These are phyloP conservation scores for Pythium aristosporum DNA, from an alignment of 352 stramenopile genomes.

Conservation along the genomic window DNA sequence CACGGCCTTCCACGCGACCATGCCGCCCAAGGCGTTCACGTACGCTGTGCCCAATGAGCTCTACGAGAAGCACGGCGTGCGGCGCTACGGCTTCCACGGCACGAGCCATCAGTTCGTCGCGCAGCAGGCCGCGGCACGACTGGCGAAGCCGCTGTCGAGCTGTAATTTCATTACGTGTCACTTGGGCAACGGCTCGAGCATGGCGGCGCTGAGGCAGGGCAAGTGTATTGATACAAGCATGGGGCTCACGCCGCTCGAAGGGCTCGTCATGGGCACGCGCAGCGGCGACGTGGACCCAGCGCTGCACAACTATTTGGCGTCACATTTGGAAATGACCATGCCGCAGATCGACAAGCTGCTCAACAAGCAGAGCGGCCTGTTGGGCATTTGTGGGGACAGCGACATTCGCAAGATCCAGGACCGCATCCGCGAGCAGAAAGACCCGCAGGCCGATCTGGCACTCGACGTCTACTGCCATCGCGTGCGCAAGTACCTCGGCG, in stretches of 20 bases:
- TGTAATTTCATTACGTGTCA: constrained; percentile 87
- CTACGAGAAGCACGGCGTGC: constrained; percentile 79
- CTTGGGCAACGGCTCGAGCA: constrained; percentile 85
- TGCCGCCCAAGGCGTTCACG: constrained; percentile 74
- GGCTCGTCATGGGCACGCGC: constrained; percentile 89
- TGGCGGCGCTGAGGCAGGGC: constrained; percentile 74
- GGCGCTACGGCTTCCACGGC: constrained; percentile 90
- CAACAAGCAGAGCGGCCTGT: constrained; percentile 89
- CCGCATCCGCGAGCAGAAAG: constrained; percentile 49
- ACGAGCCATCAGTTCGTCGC: constrained; percentile 88
- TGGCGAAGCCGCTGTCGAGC: constrained; percentile 54
- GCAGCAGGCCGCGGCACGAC: constrained; percentile 53
- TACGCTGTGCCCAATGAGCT: constrained; percentile 84
- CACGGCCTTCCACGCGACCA: constrained; percentile 88
- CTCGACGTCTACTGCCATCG: constrained; percentile 86
- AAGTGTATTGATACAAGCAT: constrained; percentile 89
- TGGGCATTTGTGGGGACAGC: constrained; percentile 78
- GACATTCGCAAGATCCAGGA: constrained; percentile 84
- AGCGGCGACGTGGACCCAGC: constrained; percentile 85
- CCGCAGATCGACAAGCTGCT: constrained; percentile 81
- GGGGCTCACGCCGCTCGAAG: constrained; percentile 87
- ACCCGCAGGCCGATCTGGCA: constrained; percentile 64
- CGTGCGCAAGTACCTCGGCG: constrained; percentile 86
- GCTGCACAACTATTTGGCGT: constrained; percentile 74
- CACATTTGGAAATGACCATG: constrained; percentile 68